Evolutionary conservation across 2,329 filamentous ascomycete genomes (phyloP).

Genomic region (Claviceps africana): DNA sequence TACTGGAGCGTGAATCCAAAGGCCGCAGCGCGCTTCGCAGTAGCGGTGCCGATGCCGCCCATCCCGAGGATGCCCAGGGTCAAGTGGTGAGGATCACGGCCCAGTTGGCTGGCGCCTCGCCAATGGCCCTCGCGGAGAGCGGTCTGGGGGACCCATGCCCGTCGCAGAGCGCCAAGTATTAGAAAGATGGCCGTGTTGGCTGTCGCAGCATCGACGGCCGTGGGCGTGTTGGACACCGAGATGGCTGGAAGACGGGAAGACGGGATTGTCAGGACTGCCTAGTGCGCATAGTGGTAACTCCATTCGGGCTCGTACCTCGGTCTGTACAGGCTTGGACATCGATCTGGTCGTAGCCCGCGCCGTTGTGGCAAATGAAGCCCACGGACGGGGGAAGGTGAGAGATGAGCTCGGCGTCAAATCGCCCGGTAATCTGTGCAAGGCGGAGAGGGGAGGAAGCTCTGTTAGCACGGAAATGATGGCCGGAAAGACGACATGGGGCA

Average conservation of each 20-base stretch:
- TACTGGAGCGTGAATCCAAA: slow-evolving; percentile 47
- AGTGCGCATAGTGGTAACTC: background rate
- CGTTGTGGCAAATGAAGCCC: slow-evolving; percentile 28
- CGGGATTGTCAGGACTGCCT: background rate
- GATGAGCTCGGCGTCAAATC: slow-evolving; percentile 48
- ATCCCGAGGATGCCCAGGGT: slow-evolving; percentile 44
- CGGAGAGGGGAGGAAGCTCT: background rate
- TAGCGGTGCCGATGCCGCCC: slow-evolving; percentile 42
- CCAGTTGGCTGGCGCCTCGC: slow-evolving; percentile 34
- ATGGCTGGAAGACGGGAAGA: slow-evolving; percentile 20
- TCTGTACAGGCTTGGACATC: slow-evolving; percentile 47
- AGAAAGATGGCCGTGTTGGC: slow-evolving; percentile 59
- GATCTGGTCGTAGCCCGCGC: slow-evolving; percentile 54
- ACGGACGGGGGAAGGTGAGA: slow-evolving; percentile 25
- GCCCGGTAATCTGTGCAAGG: slow-evolving; percentile 35
- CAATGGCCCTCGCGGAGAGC: slow-evolving; percentile 46
- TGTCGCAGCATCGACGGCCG: slow-evolving; percentile 54
- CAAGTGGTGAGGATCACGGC: slow-evolving; percentile 56
- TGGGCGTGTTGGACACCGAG: slow-evolving; percentile 53
- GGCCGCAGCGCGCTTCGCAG: slow-evolving; percentile 31
- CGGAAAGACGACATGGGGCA: background rate
- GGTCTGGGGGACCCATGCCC: slow-evolving; percentile 47
- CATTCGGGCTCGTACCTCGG: slow-evolving; percentile 3
- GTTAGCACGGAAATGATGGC: background rate
- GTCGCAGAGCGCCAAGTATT: slow-evolving; percentile 53